Evolutionary conservation across 2,329 filamentous ascomycete species (phyloP).

Genomic region (Penicillium sp.): DNA sequence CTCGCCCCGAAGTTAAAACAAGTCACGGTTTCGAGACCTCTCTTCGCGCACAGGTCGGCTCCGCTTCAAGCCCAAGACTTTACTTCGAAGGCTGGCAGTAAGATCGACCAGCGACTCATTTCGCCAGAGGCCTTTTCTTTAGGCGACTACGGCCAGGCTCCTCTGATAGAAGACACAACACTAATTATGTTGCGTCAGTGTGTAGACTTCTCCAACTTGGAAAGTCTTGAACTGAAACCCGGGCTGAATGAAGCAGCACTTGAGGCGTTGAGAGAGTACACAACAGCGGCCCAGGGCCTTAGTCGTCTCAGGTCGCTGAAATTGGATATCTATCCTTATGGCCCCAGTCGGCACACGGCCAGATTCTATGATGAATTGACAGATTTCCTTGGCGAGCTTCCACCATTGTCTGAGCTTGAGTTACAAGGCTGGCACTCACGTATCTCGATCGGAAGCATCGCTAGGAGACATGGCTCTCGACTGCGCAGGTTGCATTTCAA

Average conservation of each 20-base stretch:
- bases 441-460: not conserved
- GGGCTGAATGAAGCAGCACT: not conserved
- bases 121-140: not conserved
- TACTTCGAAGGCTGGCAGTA: not conserved
- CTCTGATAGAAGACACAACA: not conserved
- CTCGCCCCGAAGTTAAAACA: constrained; percentile 3
- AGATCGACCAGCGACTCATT: not conserved
- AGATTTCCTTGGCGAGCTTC: not conserved
- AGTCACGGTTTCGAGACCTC: not conserved
- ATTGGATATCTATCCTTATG: not conserved
- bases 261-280: not conserved
- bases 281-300: not conserved
- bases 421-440: not conserved
- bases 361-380: not conserved
- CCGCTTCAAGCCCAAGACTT: not conserved
- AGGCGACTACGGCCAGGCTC: not conserved
- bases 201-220: not conserved
- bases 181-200: not conserved
- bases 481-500: not conserved
- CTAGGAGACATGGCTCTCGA: not conserved
- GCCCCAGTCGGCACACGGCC: not conserved
- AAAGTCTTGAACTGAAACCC: not conserved
- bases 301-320: not conserved
- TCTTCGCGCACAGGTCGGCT: not conserved
- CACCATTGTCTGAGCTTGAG: not conserved